Conservation (phyloP, 2,329 filamentous ascomycete species). For the Claviceps paspali region DNA sequence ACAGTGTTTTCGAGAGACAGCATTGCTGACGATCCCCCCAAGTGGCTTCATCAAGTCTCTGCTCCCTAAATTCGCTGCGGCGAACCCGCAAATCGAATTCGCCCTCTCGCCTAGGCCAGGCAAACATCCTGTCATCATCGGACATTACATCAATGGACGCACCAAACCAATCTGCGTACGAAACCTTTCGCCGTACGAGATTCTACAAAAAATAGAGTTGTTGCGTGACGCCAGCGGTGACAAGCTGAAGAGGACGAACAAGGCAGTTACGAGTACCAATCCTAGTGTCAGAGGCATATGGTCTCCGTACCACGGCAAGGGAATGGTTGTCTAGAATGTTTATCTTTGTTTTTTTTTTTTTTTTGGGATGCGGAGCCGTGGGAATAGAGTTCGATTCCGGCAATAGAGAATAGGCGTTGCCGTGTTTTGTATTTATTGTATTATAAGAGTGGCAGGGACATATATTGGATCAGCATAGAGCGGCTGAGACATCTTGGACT, state of each 20-base stretch:
- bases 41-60: slow-evolving; percentile 70
- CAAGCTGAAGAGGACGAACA: slow-evolving; percentile 49
- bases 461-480: slow-evolving; percentile 12
- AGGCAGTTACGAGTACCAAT: slow-evolving; percentile 49
- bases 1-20: not conserved
- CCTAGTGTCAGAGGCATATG: slow-evolving; percentile 54
- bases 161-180: slow-evolving; percentile 77
- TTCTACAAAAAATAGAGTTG: slow-evolving; percentile 63
- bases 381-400: slow-evolving; percentile 1
- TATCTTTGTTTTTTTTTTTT: not conserved
- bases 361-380: not conserved
- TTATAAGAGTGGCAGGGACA: slow-evolving; percentile 9
- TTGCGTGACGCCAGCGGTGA: slow-evolving; percentile 62
- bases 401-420: not conserved
- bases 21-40: slow-evolving; percentile 2
- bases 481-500: slow-evolving; percentile 12
- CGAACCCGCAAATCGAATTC: slow-evolving; percentile 83
- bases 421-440: slow-evolving; percentile 16
- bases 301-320: slow-evolving; percentile 53
- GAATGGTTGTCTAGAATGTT: slow-evolving; percentile 31
- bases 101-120: slow-evolving; percentile 78
- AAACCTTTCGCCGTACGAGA: slow-evolving; percentile 67
- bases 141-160: slow-evolving; percentile 82
- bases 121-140: slow-evolving; percentile 77
- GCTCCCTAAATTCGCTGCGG: slow-evolving; percentile 61